A percentile compares a stretch with the other conserved stretches of the same genome.
Conservation (phyloP, 768 basidiomycete genomes). For the Collybiopsis luxurians region DNA sequence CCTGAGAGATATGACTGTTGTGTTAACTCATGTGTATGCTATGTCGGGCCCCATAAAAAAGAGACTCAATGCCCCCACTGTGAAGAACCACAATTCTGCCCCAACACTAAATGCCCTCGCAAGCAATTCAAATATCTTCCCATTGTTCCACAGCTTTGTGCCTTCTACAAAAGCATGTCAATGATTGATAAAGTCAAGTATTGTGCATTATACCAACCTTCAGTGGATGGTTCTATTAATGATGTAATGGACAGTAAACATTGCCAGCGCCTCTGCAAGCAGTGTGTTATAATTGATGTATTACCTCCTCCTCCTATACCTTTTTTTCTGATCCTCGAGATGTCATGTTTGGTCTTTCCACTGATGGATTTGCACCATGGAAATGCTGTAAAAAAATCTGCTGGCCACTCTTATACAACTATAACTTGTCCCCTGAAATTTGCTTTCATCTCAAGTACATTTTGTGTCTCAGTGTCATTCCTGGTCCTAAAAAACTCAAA, state of each 20-base stretch:
- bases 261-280: conserved; percentile 17
- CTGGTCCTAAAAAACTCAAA: conserved; percentile 27
- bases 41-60: conserved; percentile 26
- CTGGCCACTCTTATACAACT: conserved; percentile 32
- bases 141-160: conserved; percentile 32
- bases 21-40: conserved; percentile 37
- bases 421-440: conserved; percentile 31
- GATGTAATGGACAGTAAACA: conserved; percentile 27
- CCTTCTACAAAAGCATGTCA: conserved; percentile 15
- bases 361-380: conserved; percentile 33
- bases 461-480: conserved; percentile 28
- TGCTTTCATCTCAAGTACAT: conserved; percentile 23
- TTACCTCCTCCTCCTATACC: conserved; percentile 9
- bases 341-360: conserved; percentile 30
- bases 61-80: conserved; percentile 33
- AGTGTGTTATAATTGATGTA: conserved; percentile 18
- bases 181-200: conserved; percentile 26
- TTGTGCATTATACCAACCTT: conserved; percentile 13
- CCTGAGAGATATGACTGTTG: conserved; percentile 35
- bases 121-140: conserved; percentile 35
- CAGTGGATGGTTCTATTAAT: conserved; percentile 9
- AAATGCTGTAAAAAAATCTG: conserved; percentile 19
- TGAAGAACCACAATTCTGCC: conserved; percentile 21
- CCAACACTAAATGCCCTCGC: conserved; percentile 16
- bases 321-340: conserved; percentile 29